Base-by-base conservation (phyloP, 495 filamentous ascomycete genomes). In the Ramalina peruviana region DNA sequence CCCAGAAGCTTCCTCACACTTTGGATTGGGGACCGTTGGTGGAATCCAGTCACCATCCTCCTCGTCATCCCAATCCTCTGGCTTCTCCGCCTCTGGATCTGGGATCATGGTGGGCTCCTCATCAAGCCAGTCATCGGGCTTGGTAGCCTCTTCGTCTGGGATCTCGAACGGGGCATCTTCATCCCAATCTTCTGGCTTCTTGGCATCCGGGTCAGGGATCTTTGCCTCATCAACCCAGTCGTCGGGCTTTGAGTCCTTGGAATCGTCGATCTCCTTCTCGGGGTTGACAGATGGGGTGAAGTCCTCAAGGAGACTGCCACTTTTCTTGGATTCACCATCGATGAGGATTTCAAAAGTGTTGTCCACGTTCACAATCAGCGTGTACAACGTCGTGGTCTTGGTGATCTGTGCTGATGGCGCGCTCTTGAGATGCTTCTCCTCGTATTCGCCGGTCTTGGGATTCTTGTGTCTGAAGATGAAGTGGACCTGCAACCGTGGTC, bases 391-490 rank as follows among this genome's bases (percentile, higher is more conserved):
- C 48, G 87, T 84, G 55, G 83, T 80, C 80, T 96, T 96, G 71
- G 77, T 76, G 64, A 90, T 93, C 60, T 81, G 82, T 61, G 90
- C 88, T 45, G 81, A 71, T 39, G 93, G 88, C 38, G 92, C 80
- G 58, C 76, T 75, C 65, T 78, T 84, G 48, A 97, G 76, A 72
- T 99, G 93, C 80, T 99, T 99, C 84, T 99, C 93, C 78, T 97
- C 92, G 60, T 99, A 99, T 69, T 96, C 90, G 68, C 92, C 89
- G 44, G 88, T 96, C 85, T 95, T 97, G 61, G 93, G 93, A 80
- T 97, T 99, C 84, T 97, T 99, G 85, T 97, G 93, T 65, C 92
- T 90, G 83, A 99, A 93, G 70, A 99, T 99, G 72, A 99, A 94
- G 77, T 99, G 93, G 50, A 99, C 86, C 78, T 81, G 48, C n/a